phyloP scores from a whole-genome alignment of 257 asterid species.

The Salvia splendens region DNA sequence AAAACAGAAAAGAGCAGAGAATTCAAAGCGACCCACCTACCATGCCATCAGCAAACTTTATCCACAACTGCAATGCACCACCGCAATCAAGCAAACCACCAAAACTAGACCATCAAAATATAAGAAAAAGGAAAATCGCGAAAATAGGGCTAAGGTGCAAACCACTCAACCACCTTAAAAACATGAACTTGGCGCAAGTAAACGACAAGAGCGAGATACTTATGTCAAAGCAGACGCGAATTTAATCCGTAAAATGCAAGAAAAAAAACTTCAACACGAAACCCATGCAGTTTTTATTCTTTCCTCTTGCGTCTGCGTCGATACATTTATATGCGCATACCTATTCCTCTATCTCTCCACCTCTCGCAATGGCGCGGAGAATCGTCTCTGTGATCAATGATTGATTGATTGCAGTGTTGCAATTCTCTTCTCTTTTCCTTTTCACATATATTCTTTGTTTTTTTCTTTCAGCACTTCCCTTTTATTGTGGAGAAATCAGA shows the following conservation, averaged over 20 bases:
- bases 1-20: conserved; percentile 21
- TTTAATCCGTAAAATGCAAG: conserved; percentile 17
- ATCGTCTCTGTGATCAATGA: conserved; percentile 28
- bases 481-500: neutral
- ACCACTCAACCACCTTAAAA: conserved; percentile 28
- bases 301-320: conserved; percentile 19
- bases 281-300: conserved; percentile 23
- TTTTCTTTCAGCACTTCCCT: neutral
- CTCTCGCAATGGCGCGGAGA: conserved; percentile 37
- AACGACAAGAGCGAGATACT: conserved; percentile 9
- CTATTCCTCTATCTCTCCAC: conserved; percentile 16
- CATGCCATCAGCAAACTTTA: conserved; percentile 36
- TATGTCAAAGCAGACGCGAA: conserved; percentile 21
- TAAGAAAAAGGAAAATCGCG: neutral
- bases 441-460: neutral
- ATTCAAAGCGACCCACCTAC: conserved; percentile 27
- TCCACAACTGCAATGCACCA: conserved; percentile 34
- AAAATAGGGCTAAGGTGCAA: conserved; percentile 12
- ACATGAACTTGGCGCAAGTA: conserved; percentile 14
- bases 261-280: conserved; percentile 28
- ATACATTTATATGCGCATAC: neutral
- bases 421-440: neutral
- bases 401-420: conserved; percentile 13
- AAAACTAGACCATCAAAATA: conserved; percentile 28
- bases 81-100: conserved; percentile 32